phyloP scores from a whole-genome alignment of 495 filamentous ascomycete genomes.

The Beverwykella pulmonaria region DNA sequence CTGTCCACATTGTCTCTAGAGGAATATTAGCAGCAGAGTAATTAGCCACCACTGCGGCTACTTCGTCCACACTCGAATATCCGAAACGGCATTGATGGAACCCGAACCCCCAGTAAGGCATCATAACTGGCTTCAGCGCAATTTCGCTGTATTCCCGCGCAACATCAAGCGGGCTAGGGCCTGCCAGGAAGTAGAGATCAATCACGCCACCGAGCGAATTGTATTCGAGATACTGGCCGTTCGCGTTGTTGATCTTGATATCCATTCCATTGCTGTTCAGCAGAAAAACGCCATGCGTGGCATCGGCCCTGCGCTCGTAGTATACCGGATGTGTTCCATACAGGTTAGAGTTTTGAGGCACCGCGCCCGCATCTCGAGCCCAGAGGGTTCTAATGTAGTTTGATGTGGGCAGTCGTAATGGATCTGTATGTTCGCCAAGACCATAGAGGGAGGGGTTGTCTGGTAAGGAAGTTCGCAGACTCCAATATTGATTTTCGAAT shows the following conservation, averaged over 20 bases:
- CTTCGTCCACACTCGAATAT: constrained; percentile 73
- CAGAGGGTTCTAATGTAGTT: constrained; percentile 81
- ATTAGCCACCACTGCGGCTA: constrained; percentile 79
- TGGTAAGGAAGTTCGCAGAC: constrained; percentile 69
- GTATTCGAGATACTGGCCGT: constrained; percentile 79
- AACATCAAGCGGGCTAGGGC: constrained; percentile 71
- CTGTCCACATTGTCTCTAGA: constrained; percentile 85
- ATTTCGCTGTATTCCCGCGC: constrained; percentile 73
- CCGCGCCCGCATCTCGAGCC: constrained; percentile 72
- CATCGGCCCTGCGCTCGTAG: constrained; percentile 69
- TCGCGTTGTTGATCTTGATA: constrained; percentile 72
- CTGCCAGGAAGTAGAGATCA: constrained; percentile 83
- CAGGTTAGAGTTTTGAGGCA: constrained; percentile 70
- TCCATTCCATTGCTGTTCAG: constrained; percentile 88
- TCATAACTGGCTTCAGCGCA: constrained; percentile 71
- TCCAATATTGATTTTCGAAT: constrained; percentile 77
- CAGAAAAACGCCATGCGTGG: constrained; percentile 80
- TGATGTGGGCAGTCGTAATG: constrained; percentile 58
- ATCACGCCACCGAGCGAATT: constrained; percentile 79
- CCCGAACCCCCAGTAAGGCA: constrained; percentile 84
- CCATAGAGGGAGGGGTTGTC: constrained; percentile 73
- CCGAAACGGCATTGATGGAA: constrained; percentile 86
- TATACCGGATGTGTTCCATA: constrained; percentile 87
- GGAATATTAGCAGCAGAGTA: constrained; percentile 76
- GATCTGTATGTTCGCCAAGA: constrained; percentile 77